Evolutionary conservation across 805 yeast genomes (phyloP).

Genomic region (Ogataea naganishii): DNA sequence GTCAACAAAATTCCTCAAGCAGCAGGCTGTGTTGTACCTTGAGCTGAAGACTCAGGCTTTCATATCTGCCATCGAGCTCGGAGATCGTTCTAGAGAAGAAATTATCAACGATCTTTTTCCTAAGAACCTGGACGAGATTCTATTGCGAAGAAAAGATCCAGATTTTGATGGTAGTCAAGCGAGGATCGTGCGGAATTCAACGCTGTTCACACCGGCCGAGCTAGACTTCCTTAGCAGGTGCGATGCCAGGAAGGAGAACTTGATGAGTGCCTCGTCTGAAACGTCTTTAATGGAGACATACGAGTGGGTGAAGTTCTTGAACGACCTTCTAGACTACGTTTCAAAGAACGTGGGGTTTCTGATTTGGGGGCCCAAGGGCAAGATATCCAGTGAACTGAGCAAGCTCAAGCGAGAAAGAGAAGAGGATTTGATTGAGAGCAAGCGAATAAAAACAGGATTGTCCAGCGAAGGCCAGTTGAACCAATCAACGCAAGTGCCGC

Average conservation of each 20-base stretch:
- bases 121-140: constrained; percentile 40
- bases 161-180: constrained; percentile 14
- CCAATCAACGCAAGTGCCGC: background rate
- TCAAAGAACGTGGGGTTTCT: constrained; percentile 64
- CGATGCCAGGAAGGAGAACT: constrained; percentile 54
- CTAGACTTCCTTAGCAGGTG: constrained; percentile 71
- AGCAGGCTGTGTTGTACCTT: constrained; percentile 70
- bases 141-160: constrained; percentile 30
- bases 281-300: constrained; percentile 59
- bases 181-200: constrained; percentile 19
- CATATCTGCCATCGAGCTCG: constrained; percentile 73
- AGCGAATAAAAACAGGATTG: background rate
- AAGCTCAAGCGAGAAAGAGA: constrained; percentile 3
- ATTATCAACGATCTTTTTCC: constrained; percentile 76
- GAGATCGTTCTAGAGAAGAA: constrained; percentile 52
- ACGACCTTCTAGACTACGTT: constrained; percentile 70
- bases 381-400: constrained; percentile 17
- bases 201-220: constrained; percentile 62
- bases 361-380: constrained; percentile 53
- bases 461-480: background rate
- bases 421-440: background rate
- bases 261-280: constrained; percentile 38
- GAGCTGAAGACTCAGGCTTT: constrained; percentile 94
- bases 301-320: constrained; percentile 80
- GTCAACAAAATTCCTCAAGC: constrained; percentile 46